These are phyloP conservation scores for Ascocoryne sarcoides DNA, from an alignment of 2,329 filamentous ascomycete genomes.

Conservation along the genomic window DNA sequence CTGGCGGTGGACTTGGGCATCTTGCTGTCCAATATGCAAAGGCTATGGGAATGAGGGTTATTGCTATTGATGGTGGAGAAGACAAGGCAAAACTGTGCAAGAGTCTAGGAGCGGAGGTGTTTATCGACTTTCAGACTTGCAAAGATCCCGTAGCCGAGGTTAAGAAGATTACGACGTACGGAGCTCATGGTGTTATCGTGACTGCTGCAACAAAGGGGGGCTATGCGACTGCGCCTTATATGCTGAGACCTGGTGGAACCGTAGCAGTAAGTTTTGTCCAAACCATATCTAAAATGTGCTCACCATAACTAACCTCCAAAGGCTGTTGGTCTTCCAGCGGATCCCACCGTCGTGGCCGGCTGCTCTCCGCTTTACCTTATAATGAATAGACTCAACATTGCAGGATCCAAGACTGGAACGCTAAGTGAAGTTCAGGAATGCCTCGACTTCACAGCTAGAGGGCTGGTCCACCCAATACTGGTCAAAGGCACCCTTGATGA, in stretches of 20 bases:
- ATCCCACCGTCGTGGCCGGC: conserved; percentile 3
- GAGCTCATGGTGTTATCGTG: conserved; percentile 50
- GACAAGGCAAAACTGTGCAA: conserved; percentile 13
- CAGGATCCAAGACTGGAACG: conserved; percentile 1
- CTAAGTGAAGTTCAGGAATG: conserved; percentile 1
- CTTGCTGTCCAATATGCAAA: conserved; percentile 19
- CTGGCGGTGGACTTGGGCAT: conserved; percentile 20
- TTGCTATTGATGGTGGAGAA: conserved; percentile 11
- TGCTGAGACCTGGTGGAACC: conserved; percentile 11
- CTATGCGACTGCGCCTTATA: conserved; percentile 32
- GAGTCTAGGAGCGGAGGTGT: conserved; percentile 13
- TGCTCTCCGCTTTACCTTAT: neutral
- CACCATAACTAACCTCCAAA: no score
- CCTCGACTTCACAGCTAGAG: conserved; percentile 2
- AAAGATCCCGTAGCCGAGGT: conserved; percentile 9
- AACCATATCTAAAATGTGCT: no score
- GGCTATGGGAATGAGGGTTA: conserved; percentile 12
- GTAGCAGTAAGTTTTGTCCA: neutral
- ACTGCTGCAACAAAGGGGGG: conserved; percentile 32
- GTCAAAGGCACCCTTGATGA: conserved; percentile 1
- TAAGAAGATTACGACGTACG: conserved; percentile 31
- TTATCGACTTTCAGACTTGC: conserved; percentile 13
- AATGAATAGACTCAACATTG: conserved; percentile 3
- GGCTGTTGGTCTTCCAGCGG: conserved; percentile 2
- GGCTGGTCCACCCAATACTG: conserved; percentile 3